phyloP scores from a whole-genome alignment of 106 monocot genomes.

The Apostasia ramifera region DNA sequence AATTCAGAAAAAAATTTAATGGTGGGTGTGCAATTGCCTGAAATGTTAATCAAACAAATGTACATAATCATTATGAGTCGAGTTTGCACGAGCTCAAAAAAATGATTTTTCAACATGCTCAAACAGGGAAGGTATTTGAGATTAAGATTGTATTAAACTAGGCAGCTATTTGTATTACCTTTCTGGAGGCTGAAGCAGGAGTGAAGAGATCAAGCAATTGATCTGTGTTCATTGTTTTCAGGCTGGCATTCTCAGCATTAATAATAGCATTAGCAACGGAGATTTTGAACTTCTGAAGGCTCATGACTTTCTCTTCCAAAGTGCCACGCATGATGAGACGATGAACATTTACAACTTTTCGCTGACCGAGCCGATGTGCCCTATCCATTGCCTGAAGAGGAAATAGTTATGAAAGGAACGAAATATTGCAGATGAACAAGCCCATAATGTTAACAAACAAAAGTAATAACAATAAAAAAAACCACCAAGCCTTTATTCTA shows the following conservation, averaged over 20 bases:
- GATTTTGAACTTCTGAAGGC: conserved; percentile 85
- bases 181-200: conserved; percentile 34
- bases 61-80: neutral
- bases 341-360: conserved; percentile 93
- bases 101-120: too few relatives aligned
- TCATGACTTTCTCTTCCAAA: conserved; percentile 98
- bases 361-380: conserved; percentile 90
- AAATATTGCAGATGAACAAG: too few relatives aligned
- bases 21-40: neutral
- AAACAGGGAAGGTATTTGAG: neutral
- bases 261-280: conserved; percentile 84
- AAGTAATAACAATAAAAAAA: too few relatives aligned
- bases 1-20: neutral
- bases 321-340: conserved; percentile 97
- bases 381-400: conserved; percentile 85
- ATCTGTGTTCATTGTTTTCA: conserved; percentile 98
- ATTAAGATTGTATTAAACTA: neutral
- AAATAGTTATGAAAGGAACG: too few relatives aligned
- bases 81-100: too few relatives aligned
- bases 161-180: conserved; percentile 23
- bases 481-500: too few relatives aligned
- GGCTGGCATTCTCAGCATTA: conserved; percentile 84
- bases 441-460: too few relatives aligned
- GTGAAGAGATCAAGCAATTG: conserved; percentile 90
- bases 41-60: neutral